Evolutionary conservation across 768 basidiomycete species (phyloP).

Genomic region (Sutorius australiensis): DNA sequence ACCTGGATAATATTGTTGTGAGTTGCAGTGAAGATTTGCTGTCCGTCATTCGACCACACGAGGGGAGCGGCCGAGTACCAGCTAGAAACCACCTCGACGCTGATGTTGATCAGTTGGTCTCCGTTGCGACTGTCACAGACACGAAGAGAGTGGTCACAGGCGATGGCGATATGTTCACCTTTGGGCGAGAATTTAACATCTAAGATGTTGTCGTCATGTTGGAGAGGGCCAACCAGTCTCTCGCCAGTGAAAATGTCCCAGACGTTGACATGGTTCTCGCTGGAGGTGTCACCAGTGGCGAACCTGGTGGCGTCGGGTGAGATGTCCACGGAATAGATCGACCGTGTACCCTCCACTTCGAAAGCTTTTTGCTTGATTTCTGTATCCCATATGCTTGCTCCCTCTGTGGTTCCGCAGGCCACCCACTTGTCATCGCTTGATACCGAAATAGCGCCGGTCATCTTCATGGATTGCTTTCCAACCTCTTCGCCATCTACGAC

Average conservation of each 20-base stretch:
- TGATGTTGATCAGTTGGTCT: background rate
- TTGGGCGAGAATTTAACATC: background rate
- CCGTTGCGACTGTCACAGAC: too few relatives aligned
- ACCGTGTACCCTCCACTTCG: background rate
- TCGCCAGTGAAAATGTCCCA: too few relatives aligned
- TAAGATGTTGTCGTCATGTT: too few relatives aligned
- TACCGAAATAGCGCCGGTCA: background rate
- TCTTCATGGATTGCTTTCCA: background rate
- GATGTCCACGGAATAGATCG: background rate
- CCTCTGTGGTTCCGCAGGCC: background rate
- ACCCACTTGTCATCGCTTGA: background rate
- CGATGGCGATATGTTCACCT: background rate
- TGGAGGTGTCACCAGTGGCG: accelerated
- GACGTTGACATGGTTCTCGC: background rate
- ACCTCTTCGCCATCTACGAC: background rate
- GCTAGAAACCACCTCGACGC: background rate
- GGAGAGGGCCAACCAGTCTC: too few relatives aligned
- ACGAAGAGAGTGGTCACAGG: too few relatives aligned
- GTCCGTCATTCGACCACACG: too few relatives aligned
- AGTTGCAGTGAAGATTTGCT: background rate
- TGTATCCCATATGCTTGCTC: background rate
- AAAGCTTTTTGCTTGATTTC: background rate
- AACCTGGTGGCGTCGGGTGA: background rate
- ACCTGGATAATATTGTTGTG: too few relatives aligned
- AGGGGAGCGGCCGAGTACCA: too few relatives aligned